phyloP scores from a whole-genome alignment of 148 eudicot species.

The Cornus kousa region DNA sequence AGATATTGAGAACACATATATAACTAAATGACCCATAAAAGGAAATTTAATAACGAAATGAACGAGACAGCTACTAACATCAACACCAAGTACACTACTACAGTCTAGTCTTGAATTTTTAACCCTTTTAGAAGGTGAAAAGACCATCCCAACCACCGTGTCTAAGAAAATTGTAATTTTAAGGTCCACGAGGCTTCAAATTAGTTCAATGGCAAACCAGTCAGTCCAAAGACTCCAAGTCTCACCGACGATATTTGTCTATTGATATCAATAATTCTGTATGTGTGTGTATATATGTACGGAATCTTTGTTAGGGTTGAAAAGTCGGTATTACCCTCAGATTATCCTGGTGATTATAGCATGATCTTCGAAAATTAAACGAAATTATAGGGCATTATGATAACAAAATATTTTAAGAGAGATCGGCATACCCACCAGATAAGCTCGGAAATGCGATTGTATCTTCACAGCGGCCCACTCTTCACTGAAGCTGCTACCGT shows the following conservation, averaged over 20 bases:
- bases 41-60: no score
- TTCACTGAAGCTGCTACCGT: conserved; percentile 15
- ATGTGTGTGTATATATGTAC: background rate
- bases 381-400: background rate
- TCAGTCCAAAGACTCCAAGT: background rate
- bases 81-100: no score
- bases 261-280: background rate
- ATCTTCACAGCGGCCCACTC: conserved; percentile 54
- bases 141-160: no score
- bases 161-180: conserved; percentile 9
- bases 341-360: no score
- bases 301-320: no score
- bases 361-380: background rate
- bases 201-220: background rate
- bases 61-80: no score
- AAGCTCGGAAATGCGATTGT: conserved; percentile 59
- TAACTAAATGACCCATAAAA: no score
- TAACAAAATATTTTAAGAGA: background rate
- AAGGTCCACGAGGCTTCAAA: conserved; percentile 13
- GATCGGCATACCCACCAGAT: conserved; percentile 11
- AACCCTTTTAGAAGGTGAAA: no score
- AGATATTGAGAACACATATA: no score
- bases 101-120: no score
- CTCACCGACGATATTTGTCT: background rate
- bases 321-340: no score